Conservation (phyloP, 2,329 filamentous ascomycete genomes). For the Xylaria digitata region DNA sequence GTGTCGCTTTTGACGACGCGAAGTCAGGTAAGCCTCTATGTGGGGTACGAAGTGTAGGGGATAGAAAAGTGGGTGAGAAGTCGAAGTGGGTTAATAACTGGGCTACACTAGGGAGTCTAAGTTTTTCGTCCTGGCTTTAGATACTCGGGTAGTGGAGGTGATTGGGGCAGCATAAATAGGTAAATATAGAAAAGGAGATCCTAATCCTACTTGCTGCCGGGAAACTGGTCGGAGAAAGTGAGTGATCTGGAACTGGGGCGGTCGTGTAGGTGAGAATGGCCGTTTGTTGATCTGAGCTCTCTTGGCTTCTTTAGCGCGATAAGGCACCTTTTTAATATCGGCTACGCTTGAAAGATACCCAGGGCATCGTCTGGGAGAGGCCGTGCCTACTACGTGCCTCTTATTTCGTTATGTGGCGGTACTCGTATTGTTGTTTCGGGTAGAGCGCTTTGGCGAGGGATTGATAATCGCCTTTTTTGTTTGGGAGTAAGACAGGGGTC, state of each 20-base stretch:
- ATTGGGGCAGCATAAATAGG: no score
- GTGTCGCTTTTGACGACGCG: not conserved
- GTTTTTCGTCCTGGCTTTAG: not conserved
- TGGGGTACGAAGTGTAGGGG: not conserved
- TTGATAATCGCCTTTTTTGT: not conserved
- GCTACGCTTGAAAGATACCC: no score
- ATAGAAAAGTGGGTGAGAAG: not conserved
- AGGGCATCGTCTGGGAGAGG: no score
- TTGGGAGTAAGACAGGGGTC: not conserved
- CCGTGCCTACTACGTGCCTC: no score
- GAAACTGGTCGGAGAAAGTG: not conserved
- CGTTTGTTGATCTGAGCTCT: conserved; percentile 1
- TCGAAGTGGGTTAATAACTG: not conserved
- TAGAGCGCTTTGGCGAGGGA: no score
- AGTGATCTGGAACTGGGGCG: not conserved
- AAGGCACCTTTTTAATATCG: no score
- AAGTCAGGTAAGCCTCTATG: no score
- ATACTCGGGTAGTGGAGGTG: not conserved
- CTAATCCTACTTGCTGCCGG: not conserved
- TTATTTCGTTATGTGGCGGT: not conserved
- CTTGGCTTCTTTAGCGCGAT: not conserved
- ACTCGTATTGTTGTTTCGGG: not conserved
- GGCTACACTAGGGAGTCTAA: not conserved
- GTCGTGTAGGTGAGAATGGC: not conserved
- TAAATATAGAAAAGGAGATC: not conserved